phyloP scores from a whole-genome alignment of 75 land plant species.

The Ceratopteris richardii region DNA sequence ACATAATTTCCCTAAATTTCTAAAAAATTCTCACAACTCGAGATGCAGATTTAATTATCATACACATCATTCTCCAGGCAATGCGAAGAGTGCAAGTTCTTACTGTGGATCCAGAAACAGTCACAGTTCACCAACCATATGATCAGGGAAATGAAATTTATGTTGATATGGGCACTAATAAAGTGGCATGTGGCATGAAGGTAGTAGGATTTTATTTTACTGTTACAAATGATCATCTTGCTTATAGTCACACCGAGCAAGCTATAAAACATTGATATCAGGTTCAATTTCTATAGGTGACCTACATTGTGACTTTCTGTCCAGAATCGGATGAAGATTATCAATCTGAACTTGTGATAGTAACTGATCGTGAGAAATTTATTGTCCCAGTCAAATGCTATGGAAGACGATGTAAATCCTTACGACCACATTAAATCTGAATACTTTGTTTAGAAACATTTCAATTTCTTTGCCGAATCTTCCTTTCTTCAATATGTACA shows the following conservation, averaged over 20 bases:
- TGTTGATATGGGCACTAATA: conserved; percentile 19
- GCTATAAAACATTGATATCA: not conserved
- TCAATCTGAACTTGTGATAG: conserved; percentile 18
- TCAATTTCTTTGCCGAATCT: too few relatives aligned
- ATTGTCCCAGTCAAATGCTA: conserved; percentile 23
- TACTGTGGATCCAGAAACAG: conserved; percentile 9
- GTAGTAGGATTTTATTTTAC: conserved; percentile 5
- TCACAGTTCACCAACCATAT: conserved; percentile 19
- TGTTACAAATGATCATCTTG: too few relatives aligned
- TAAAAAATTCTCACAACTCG: too few relatives aligned
- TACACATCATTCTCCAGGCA: conserved; percentile 7
- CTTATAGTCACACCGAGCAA: too few relatives aligned
- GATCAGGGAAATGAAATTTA: conserved; percentile 11
- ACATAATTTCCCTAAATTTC: too few relatives aligned
- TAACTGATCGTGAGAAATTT: conserved; percentile 33
- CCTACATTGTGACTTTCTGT: conserved; percentile 22
- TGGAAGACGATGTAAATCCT: conserved; percentile 17
- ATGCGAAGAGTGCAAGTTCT: conserved; percentile 28
- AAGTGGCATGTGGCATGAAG: conserved; percentile 39
- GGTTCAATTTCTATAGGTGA: not conserved
- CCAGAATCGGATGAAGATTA: conserved; percentile 23
- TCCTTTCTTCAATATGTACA: too few relatives aligned
- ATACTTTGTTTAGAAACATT: too few relatives aligned
- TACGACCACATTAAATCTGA: too few relatives aligned
- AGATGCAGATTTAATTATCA: too few relatives aligned